Evolutionary conservation across 1,284 basidiomycete genomes (phyloP), one percentile per base, ranked within the genome.

Genomic region (Moesziomyces globuligerus): DNA sequence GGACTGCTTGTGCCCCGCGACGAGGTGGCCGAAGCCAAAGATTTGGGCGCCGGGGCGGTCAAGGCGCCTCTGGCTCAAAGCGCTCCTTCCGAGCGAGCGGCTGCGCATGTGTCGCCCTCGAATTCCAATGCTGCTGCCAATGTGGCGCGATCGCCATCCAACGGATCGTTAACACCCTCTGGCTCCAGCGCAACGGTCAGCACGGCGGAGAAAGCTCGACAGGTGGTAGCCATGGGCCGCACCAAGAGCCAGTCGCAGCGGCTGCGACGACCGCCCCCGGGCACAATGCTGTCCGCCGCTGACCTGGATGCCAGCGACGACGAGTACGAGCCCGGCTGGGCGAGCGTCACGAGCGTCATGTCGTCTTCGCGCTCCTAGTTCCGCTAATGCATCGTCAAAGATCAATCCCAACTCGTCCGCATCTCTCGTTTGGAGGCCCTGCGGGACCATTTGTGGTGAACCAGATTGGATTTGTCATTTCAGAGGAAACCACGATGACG

Each of bases 241-340:
- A 72, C 61, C 20, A 76, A 75, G 52, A 64, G 66, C 29, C 73
- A 73, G 47, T 72, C 69, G 13, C 69, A 72, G 48, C 45, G 69
- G 6, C 32, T 77, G 18, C 57, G 71, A 40, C 61, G 74, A 28
- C 76, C 76, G 18, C 77, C 77, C 13, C 72, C 73, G 8, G 77
- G 77, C 37, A 68, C 71, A 4, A 50, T 69, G 44, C 59, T 79
- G 17, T 74, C 61, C 6, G 68, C 76, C 2, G 75, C 75, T 11
- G 77, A 79, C 29, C 53, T 79, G 37, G 77, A 79, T 28, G 77
- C 77, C 20, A 78, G 76, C 39, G 77, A 79, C 37, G 77, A 79
- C 40, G 77, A 79, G 34, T 79, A 79, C 48, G 77, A 79, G 56
- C 76, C 76, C 20, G 75, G 76, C 38, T 74, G 72, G 72, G 72